Evolutionary conservation across 495 filamentous ascomycete genomes (phyloP), one percentile per base, ranked within the genome.

Genomic region (Talaromyces liani): DNA sequence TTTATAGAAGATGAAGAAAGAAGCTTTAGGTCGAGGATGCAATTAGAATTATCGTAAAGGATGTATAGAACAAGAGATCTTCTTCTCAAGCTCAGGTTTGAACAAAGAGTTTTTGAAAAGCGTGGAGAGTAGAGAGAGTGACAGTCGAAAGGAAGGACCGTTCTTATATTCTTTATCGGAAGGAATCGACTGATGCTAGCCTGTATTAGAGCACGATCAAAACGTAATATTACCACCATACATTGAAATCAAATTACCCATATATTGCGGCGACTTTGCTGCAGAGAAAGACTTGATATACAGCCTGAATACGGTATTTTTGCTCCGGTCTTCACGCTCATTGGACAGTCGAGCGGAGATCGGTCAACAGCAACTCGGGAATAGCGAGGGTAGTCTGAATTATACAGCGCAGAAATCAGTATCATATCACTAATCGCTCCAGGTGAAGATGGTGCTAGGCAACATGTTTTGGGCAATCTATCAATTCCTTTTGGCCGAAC

Each of bases 371-470:
- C 6, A 1, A 31, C 51, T n/a, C 9, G 18, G 20, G 14, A 16
- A 27, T 27, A 31, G 29, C 29, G 67, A 65, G 63, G 65, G 63
- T 70, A 68, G 71, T 67, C 70, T 66, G 65, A 67, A 66, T 62
- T 74, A 66, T 70, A 74, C 70, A 66, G 72, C 71, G 71, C 56
- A 69, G 51, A 54, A 24, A n/a, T 16, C 27, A 56, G 53, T 56
- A 56, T 56, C 53, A 27, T 25, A 24, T 56, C 9, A 56, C 53
- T 56, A 56, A 56, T 56, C 53, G 27, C 45, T 18, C 6, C 16
- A 49, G 45, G 45, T 49, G 16, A 49, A 49, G 4, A 49, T 49
- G 45, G n/a, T 49, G n/a, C 45, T 49, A 49, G 45, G 45, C 45
- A 49, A 49, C 45, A 22, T 4, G 18, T 49, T 47, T 20, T 49